Evolutionary conservation across 2,329 filamentous ascomycete genomes (phyloP).

Genomic region (Fusarium sp.): DNA sequence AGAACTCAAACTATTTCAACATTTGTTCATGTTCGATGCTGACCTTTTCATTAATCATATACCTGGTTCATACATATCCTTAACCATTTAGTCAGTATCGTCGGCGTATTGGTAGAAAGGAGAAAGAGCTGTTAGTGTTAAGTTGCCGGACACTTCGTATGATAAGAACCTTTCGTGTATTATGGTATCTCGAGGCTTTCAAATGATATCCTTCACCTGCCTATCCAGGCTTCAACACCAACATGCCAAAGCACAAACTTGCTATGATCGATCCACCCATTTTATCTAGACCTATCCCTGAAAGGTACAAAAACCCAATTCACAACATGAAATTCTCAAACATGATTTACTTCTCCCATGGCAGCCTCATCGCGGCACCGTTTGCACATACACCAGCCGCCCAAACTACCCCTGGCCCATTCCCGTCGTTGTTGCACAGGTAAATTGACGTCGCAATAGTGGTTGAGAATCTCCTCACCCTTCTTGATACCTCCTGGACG

Average conservation of each 20-base stretch:
- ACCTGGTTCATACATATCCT: neutral
- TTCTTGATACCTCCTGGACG: conserved; percentile 72
- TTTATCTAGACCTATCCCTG: conserved; percentile 29
- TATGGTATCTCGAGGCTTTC: conserved; percentile 4
- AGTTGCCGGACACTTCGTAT: neutral
- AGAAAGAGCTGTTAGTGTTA: neutral
- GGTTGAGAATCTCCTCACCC: conserved; percentile 89
- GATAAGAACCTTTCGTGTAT: neutral
- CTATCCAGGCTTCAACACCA: neutral
- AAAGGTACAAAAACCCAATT: conserved; percentile 7
- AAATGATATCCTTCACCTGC: neutral
- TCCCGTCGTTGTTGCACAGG: conserved; percentile 84
- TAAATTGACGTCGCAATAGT: conserved; percentile 90
- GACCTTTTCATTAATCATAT: neutral
- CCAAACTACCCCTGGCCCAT: conserved; percentile 88
- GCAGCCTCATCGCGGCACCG: conserved; percentile 81
- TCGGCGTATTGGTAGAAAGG: neutral
- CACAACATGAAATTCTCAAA: conserved; percentile 10
- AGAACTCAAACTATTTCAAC: neutral
- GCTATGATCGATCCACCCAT: conserved; percentile 7
- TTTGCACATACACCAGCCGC: conserved; percentile 87
- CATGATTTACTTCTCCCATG: conserved; percentile 11
- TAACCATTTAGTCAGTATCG: neutral
- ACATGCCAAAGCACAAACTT: conserved; percentile 10
- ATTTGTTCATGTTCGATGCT: neutral